Evolutionary conservation across 495 filamentous ascomycete species (phyloP), one percentile per base, ranked within the genome.

Genomic region (Xylaria bambusicola): DNA sequence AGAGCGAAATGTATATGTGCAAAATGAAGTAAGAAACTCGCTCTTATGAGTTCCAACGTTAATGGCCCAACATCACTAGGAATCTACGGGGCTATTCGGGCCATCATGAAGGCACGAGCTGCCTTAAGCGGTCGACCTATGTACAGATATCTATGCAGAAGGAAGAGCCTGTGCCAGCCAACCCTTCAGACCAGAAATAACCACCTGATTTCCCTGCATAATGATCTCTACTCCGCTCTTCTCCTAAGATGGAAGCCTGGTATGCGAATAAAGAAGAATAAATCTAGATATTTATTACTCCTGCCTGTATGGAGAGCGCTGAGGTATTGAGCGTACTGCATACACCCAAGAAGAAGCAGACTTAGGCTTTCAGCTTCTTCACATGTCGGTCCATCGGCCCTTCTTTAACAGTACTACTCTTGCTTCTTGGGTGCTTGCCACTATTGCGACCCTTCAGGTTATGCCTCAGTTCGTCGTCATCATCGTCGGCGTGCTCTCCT

Each of bases 331-430:
- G n/a, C n/a, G n/a, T n/a, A n/a, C n/a, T n/a, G n/a, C n/a, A n/a
- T n/a, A n/a, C n/a, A n/a, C n/a, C n/a, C n/a, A n/a, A n/a, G n/a
- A n/a, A 24, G 2, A 27, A 21, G n/a, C 7, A 3, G 13, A 10
- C 21, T 33, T 48, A 58, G n/a, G 17, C 71, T 62, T 67, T 76
- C 42, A 61, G 15, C 50, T 59, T 75, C 58, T 79, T 80, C 13
- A 77, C 57, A 65, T 74, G 71, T 31, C 58, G 66, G 70, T 80
- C 77, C 61, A 80, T 67, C 5, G 77, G 77, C n/a, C 71, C 73
- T 62, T 76, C 71, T 42, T 71, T 69, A 31, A 64, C 57, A 18
- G 4, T 31, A 20, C 12, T 51, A 1, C 52, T 56, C n/a, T 51
- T 57, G n/a, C 23, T 65, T 29, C 59, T 59, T 26, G 56, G 56